Conservation (phyloP, 2,329 filamentous ascomycete genomes). For the Metarhizium brunneum region DNA sequence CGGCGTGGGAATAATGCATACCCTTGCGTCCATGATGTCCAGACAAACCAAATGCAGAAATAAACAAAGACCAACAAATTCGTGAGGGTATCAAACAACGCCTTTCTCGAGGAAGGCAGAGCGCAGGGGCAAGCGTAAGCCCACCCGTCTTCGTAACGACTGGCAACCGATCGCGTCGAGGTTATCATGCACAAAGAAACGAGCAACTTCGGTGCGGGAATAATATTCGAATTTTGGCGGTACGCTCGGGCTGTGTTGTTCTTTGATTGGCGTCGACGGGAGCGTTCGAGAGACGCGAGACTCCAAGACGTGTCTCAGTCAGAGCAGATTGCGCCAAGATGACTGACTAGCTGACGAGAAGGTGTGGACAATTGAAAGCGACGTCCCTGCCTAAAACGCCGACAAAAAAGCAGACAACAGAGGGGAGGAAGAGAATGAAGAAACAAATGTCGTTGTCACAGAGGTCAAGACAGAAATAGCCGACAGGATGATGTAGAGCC, state of each 20-base stretch:
- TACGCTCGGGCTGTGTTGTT: not conserved
- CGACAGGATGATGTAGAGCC: not conserved
- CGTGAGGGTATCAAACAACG: not conserved
- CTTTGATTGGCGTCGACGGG: not conserved
- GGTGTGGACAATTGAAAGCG: not conserved
- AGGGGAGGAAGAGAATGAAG: not conserved
- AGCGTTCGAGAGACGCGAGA: constrained; percentile 6
- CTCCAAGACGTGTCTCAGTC: constrained; percentile 8
- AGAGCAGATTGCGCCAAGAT: constrained; percentile 3
- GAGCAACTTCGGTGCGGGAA: not conserved
- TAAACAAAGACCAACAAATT: not conserved
- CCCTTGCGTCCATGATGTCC: constrained; percentile 7
- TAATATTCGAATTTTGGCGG: not conserved
- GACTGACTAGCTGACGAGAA: not conserved
- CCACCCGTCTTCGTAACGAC: not conserved
- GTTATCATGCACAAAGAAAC: constrained; percentile 2
- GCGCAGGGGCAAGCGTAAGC: constrained; percentile 2
- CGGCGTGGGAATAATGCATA: not conserved
- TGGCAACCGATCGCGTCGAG: constrained; percentile 1
- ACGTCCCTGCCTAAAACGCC: not conserved
- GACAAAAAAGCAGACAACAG: not conserved
- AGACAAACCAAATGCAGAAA: not conserved
- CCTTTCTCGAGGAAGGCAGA: constrained; percentile 1
- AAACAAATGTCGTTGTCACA: not conserved
- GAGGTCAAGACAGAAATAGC: not conserved